Percentiles rank a stretch among this genome's conserved stretches.
Conservation (phyloP, 257 asterid genomes). For the Solanum pinnatisectum region DNA sequence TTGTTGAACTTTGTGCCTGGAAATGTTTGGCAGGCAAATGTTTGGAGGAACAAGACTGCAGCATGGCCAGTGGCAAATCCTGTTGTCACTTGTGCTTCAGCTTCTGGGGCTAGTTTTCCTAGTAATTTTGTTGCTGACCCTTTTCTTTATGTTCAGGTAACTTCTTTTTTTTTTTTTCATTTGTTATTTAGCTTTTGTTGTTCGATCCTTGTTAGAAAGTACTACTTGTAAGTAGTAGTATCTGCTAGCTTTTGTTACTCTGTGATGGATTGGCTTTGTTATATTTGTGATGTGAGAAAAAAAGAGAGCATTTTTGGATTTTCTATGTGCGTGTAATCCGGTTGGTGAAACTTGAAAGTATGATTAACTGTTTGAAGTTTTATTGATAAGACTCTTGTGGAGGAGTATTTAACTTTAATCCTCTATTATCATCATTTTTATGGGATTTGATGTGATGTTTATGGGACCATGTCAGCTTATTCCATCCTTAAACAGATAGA, state of each 20-base stretch:
- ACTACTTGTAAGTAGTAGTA: not conserved
- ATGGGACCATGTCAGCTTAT: conserved; percentile 13
- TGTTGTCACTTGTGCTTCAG: conserved; percentile 79
- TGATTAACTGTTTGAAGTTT: not conserved
- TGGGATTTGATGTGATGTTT: conserved; percentile 5
- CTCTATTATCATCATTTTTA: not conserved
- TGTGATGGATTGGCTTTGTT: not conserved
- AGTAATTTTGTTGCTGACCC: conserved; percentile 97
- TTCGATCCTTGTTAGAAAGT: not conserved
- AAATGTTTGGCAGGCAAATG: conserved; percentile 48
- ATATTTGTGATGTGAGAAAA: not conserved
- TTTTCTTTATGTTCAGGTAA: conserved; percentile 66
- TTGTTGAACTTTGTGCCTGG: not conserved
- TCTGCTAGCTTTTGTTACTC: not conserved
- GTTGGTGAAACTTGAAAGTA: conserved; percentile 6
- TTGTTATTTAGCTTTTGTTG: not conserved
- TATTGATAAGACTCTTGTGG: conserved; percentile 4
- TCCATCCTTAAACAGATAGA: conserved; percentile 16
- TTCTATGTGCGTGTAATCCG: not conserved
- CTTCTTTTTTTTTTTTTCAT: not conserved
- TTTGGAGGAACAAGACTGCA: conserved; percentile 58
- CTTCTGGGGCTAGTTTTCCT: conserved; percentile 76
- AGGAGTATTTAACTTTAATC: conserved; percentile 5
- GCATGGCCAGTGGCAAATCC: conserved; percentile 99
- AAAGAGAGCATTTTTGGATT: not conserved